Conservation (phyloP, 345 rosid genomes). For the Citrus glauca region DNA sequence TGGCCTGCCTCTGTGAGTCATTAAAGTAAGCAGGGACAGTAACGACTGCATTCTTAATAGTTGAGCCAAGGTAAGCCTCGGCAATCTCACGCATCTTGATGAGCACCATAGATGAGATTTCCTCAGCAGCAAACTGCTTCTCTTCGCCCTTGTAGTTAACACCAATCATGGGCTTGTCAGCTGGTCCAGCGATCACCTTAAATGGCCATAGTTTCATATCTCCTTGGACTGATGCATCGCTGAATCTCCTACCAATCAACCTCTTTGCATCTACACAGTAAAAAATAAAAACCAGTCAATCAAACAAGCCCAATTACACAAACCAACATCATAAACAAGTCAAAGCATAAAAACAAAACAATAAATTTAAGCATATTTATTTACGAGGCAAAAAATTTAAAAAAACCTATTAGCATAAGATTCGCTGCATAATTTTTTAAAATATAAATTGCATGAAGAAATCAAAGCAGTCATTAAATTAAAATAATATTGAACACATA, state of each 20-base stretch:
- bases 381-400: too few relatives aligned
- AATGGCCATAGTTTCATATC: slow-evolving; percentile 67
- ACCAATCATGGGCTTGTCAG: slow-evolving; percentile 61
- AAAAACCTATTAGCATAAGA: too few relatives aligned
- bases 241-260: slow-evolving; percentile 68
- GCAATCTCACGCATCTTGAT: slow-evolving; percentile 82
- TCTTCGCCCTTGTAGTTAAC: slow-evolving; percentile 64
- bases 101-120: slow-evolving; percentile 73
- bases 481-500: too few relatives aligned
- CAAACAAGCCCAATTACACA: not conserved
- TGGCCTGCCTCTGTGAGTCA: slow-evolving; percentile 69
- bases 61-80: slow-evolving; percentile 58
- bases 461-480: too few relatives aligned
- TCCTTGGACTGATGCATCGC: slow-evolving; percentile 57
- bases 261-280: slow-evolving; percentile 53
- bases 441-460: too few relatives aligned
- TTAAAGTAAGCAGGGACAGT: slow-evolving; percentile 76
- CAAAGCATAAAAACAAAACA: too few relatives aligned
- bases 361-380: not conserved
- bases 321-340: not conserved
- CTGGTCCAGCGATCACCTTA: slow-evolving; percentile 56
- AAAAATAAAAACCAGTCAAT: not conserved
- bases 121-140: slow-evolving; percentile 67
- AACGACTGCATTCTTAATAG: slow-evolving; percentile 62
- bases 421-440: too few relatives aligned